Base-by-base conservation (phyloP, 306 rosid genomes). In the Castanea crenata region DNA sequence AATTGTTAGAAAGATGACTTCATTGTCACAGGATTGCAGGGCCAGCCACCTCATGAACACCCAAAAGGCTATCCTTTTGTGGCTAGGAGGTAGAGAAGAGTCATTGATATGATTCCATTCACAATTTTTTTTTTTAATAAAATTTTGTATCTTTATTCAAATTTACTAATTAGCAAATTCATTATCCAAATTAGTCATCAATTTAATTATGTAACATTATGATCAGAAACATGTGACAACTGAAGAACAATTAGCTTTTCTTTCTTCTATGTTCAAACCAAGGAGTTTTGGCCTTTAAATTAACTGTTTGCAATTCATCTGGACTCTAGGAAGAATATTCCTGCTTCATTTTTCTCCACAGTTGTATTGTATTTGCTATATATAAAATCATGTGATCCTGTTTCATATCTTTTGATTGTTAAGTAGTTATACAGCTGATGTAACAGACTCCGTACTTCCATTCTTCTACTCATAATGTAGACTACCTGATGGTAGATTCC, bases 11-110 rank as follows among this genome's bases (percentile, higher is more conserved):
- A n/a, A n/a, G n/a, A n/a, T n/a, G n/a, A n/a, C n/a, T n/a, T n/a
- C n/a, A n/a, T n/a, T n/a, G n/a, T n/a, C n/a, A n/a, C n/a, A n/a
- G n/a, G n/a, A n/a, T n/a, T n/a, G n/a, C n/a, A n/a, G n/a, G n/a
- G n/a, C n/a, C n/a, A n/a, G n/a, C n/a, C n/a, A n/a, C n/a, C n/a
- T n/a, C n/a, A n/a, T n/a, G n/a, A n/a, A n/a, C n/a, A n/a, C n/a
- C n/a, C n/a, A n/a, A n/a, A n/a, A n/a, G n/a, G n/a, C n/a, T n/a
- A n/a, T n/a, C n/a, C n/a, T n/a, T n/a, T n/a, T n/a, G n/a, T n/a
- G 57, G 89, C 94, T 71, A 97, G 97, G 82, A 92, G 93, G 97
- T 94, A 72, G 27, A 74, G 16, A 79, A 41, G 69, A 79, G 55
- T 46, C 15, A 25, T 57, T 35, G 11, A 46, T 79, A 59, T 49